Conservation (phyloP, 2,329 filamentous ascomycete species). For the Lasiodiplodia theobromae region DNA sequence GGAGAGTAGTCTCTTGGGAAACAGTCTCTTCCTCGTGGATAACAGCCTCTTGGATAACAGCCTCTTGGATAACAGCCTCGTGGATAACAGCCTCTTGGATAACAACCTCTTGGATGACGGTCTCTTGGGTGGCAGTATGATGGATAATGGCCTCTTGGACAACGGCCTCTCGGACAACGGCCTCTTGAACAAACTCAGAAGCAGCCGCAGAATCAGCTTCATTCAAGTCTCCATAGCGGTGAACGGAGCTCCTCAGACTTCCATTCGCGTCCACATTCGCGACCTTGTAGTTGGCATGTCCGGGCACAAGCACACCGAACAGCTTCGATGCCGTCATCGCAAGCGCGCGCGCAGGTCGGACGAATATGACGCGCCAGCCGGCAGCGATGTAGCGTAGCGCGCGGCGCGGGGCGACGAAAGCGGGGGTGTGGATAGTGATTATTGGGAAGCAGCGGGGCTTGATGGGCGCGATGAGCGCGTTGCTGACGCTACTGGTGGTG, state of each 20-base stretch:
- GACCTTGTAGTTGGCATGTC: not conserved
- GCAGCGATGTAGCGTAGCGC: slow-evolving; percentile 1
- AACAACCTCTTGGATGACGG: not conserved
- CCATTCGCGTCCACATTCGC: not conserved
- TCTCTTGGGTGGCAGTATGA: no score
- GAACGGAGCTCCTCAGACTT: not conserved
- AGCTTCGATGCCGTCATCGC: not conserved
- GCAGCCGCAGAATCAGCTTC: not conserved
- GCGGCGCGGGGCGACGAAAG: not conserved
- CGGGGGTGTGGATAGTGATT: not conserved
- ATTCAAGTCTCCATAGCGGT: not conserved
- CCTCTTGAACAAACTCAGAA: not conserved
- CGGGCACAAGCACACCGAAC: not conserved
- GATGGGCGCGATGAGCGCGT: not conserved
- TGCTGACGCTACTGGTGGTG: not conserved
- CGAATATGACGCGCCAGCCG: not conserved
- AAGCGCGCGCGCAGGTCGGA: no score
- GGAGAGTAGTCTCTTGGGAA: not conserved
- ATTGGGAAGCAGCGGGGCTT: not conserved
- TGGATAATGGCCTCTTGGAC: not conserved
- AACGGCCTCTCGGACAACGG: not conserved
- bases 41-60: not conserved
- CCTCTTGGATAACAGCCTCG: no score
- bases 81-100: not conserved
- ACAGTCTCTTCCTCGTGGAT: no score